phyloP scores from a whole-genome alignment of 164 flowering plant genomes.

The Nymphaea colorata region DNA sequence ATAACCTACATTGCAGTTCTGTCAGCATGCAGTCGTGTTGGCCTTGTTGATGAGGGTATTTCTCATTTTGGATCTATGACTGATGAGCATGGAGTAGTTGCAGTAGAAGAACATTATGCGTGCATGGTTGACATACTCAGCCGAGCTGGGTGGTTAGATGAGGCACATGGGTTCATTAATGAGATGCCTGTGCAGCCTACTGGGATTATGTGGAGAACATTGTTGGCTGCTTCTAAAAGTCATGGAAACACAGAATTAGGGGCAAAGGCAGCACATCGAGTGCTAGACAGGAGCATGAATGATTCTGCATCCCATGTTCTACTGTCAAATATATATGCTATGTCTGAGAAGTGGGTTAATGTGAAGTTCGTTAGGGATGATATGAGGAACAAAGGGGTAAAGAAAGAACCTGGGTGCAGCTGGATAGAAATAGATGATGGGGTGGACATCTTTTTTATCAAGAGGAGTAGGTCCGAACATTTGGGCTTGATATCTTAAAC shows the following conservation, averaged over 20 bases:
- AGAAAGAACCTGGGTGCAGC: slow-evolving; percentile 7
- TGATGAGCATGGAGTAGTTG: slow-evolving; percentile 5
- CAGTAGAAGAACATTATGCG: slow-evolving; percentile 7
- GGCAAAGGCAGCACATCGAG: slow-evolving; percentile 3
- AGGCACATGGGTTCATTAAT: slow-evolving; percentile 5
- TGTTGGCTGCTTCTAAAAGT: slow-evolving; percentile 7
- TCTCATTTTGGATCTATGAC: slow-evolving; percentile 4
- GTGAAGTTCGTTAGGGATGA: slow-evolving; percentile 1
- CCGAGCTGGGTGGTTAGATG: slow-evolving; percentile 8
- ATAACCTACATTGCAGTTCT: slow-evolving; percentile 6
- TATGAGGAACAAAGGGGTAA: slow-evolving; percentile 4
- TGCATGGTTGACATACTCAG: slow-evolving; percentile 7
- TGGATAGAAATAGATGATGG: slow-evolving; percentile 7
- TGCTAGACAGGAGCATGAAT: slow-evolving; percentile 1
- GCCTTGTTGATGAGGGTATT: slow-evolving; percentile 5
- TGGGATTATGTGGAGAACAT: slow-evolving; percentile 9
- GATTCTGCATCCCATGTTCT: slow-evolving; percentile 4
- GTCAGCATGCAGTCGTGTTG: slow-evolving; percentile 10
- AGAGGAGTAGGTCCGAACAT: neutral
- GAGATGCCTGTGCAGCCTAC: slow-evolving; percentile 5
- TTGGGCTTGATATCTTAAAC: neutral
- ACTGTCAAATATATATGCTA: slow-evolving; percentile 6
- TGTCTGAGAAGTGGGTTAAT: slow-evolving; percentile 5
- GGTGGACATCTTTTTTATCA: slow-evolving; percentile 4
- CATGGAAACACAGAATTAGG: slow-evolving; percentile 5